Conservation (phyloP, 2,329 filamentous ascomycete genomes). For the Chaetomiaceae sp. region DNA sequence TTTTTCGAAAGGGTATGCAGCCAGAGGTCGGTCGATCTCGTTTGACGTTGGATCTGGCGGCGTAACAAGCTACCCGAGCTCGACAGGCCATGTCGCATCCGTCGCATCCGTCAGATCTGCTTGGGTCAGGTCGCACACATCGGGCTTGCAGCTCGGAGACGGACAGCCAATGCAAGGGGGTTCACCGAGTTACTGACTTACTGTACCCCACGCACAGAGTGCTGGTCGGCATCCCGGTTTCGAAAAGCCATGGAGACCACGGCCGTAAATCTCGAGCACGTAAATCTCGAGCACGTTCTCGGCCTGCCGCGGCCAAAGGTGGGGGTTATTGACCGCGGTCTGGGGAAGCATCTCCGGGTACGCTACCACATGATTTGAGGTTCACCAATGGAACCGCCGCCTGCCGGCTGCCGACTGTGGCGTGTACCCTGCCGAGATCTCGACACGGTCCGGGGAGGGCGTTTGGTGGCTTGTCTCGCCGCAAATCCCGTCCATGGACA, state of each 20-base stretch:
- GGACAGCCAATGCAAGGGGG: background rate
- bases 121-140: no score
- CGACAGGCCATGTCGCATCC: no score
- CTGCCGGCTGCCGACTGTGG: background rate
- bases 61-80: no score
- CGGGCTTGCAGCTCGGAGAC: no score
- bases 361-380: conserved; percentile 10
- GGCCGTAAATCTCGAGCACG: no score
- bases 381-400: conserved; percentile 11
- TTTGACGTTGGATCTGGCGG: no score
- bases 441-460: background rate
- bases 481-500: background rate
- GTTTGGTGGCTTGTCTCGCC: background rate
- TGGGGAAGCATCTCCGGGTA: conserved; percentile 6
- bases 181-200: background rate
- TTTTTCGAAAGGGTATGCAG: no score
- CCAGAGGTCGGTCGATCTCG: no score
- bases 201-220: background rate
- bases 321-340: conserved; percentile 2
- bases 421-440: background rate
- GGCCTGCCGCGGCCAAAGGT: background rate
- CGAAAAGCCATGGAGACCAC: background rate
- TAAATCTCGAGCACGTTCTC: conserved; percentile 11
- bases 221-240: background rate
- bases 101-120: no score